A percentile compares a stretch with the other conserved stretches of the same genome.
phyloP scores from a whole-genome alignment of 2,329 filamentous ascomycete genomes.

The Diaporthe sp. region DNA sequence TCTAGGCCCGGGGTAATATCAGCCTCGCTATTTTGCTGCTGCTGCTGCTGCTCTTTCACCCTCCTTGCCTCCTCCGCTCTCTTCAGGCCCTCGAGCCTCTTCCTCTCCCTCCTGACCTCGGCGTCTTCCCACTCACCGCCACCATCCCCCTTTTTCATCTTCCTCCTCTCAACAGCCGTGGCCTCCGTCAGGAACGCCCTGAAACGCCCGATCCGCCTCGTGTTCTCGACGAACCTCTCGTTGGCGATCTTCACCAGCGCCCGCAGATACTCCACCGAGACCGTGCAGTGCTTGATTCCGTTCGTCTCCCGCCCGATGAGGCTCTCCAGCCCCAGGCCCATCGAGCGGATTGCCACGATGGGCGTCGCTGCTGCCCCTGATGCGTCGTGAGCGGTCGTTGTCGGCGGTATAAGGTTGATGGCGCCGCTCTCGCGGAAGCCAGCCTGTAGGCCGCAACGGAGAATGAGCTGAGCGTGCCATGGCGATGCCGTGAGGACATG shows the following conservation, averaged over 20 bases:
- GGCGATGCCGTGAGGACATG: constrained; percentile 86
- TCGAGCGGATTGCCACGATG: constrained; percentile 87
- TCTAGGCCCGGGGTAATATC: constrained; percentile 28
- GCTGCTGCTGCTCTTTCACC: constrained; percentile 52
- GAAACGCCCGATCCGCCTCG: constrained; percentile 76
- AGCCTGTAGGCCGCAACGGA: constrained; percentile 81
- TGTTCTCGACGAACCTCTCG: constrained; percentile 79
- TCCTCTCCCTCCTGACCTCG: constrained; percentile 64
- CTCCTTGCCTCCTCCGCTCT: constrained; percentile 60
- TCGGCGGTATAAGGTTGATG: constrained; percentile 68
- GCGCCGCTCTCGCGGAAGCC: constrained; percentile 94
- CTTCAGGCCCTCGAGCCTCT: constrained; percentile 69
- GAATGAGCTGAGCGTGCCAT: constrained; percentile 78
- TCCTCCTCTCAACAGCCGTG: not conserved
- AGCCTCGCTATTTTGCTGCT: constrained; percentile 27
- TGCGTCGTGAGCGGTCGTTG: constrained; percentile 36
- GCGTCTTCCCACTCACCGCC: constrained; percentile 67
- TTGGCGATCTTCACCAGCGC: constrained; percentile 79
- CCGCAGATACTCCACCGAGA: constrained; percentile 75
- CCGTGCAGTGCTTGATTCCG: constrained; percentile 60
- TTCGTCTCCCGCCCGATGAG: constrained; percentile 74
- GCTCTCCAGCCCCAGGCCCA: constrained; percentile 85
- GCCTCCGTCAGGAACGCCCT: constrained; percentile 59
- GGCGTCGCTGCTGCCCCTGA: constrained; percentile 62
- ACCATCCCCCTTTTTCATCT: constrained; percentile 49